phyloP scores from a whole-genome alignment of 2,329 filamentous ascomycete species.

The Thielaviopsis euricoi region DNA sequence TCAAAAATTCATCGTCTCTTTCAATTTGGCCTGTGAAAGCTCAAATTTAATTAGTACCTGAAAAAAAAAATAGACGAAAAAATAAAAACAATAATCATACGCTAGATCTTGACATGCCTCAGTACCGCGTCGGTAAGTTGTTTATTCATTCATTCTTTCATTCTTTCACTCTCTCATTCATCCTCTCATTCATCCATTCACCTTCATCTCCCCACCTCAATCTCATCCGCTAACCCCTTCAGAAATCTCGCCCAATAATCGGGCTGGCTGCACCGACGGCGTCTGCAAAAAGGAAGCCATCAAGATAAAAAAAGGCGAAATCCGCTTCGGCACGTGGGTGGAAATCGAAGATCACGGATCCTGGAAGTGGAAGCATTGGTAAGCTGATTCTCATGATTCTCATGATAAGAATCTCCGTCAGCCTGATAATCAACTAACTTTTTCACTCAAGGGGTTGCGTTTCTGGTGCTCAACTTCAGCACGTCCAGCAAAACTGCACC shows the following conservation, averaged over 20 bases:
- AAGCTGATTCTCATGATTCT: slow-evolving; percentile 19
- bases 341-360: slow-evolving; percentile 41
- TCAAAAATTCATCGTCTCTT: no score
- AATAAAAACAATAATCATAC: no score
- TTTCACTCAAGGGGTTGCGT: slow-evolving; percentile 63
- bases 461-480: slow-evolving; percentile 55
- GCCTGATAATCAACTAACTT: background rate
- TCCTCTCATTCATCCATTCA: no score
- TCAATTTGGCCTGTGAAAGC: no score
- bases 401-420: background rate
- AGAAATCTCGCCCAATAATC: slow-evolving; percentile 57
- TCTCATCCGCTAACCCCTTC: background rate
- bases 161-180: no score
- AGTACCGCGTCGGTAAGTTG: slow-evolving; percentile 29
- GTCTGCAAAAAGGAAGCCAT: slow-evolving; percentile 52
- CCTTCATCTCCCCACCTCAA: background rate
- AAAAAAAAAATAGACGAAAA: slow-evolving; percentile 11
- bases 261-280: slow-evolving; percentile 57
- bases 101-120: slow-evolving; percentile 20
- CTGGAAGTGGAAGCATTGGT: slow-evolving; percentile 83
- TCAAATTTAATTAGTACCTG: no score
- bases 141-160: slow-evolving; percentile 4
- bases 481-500: slow-evolving; percentile 42
- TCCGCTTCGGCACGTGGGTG: slow-evolving; percentile 63
- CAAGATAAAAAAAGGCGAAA: slow-evolving; percentile 65